Conservation (phyloP, 306 rosid genomes). For the Quercus gilva region DNA sequence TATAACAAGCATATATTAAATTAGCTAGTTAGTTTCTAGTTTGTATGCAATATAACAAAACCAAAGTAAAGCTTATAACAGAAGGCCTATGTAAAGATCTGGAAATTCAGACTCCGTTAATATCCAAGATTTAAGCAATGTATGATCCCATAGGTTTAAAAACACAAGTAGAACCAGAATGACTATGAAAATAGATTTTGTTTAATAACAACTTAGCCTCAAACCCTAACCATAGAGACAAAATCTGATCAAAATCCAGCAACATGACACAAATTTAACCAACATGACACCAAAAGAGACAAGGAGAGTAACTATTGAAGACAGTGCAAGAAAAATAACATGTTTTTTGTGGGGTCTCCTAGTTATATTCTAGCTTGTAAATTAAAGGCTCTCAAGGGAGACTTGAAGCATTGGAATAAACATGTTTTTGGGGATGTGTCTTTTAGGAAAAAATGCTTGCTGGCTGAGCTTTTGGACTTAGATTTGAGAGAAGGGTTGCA, state of each 20-base stretch:
- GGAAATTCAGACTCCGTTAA: background rate
- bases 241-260: background rate
- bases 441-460: no score
- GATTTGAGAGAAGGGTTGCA: no score
- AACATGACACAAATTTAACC: background rate
- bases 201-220: background rate
- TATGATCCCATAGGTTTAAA: background rate
- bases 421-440: no score
- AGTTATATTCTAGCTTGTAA: no score
- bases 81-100: background rate
- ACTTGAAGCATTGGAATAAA: no score
- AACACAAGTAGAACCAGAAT: background rate
- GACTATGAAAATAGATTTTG: background rate
- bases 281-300: background rate
- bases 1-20: background rate
- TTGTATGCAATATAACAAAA: background rate
- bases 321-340: background rate
- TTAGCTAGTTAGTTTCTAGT: background rate
- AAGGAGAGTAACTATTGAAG: background rate
- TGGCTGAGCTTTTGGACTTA: no score
- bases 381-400: no score
- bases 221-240: background rate
- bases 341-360: no score
- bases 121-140: background rate
- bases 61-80: background rate